Conservation (phyloP, 2,329 filamentous ascomycete genomes). For the Pyrenochaeta sp. region DNA sequence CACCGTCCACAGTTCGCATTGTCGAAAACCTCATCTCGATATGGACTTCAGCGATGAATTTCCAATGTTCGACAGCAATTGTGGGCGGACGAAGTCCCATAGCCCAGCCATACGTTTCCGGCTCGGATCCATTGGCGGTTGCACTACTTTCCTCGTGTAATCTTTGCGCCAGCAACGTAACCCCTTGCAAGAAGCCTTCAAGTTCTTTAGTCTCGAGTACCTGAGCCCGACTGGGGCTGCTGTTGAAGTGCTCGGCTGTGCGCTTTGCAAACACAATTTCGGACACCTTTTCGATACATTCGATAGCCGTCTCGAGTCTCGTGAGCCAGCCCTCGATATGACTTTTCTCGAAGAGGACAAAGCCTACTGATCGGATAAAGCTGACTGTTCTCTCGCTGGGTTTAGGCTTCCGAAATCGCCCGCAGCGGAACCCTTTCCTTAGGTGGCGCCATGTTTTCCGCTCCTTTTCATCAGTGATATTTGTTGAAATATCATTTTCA, state of each 20-base stretch:
- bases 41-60: neutral
- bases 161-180: neutral
- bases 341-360: neutral
- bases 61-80: neutral
- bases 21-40: neutral
- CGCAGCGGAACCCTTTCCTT: neutral
- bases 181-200: neutral
- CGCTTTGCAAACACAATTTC: neutral
- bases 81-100: neutral
- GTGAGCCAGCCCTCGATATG: neutral
- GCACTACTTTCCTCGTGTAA: neutral
- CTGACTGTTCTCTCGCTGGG: neutral
- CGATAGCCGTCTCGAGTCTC: neutral
- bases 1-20: neutral
- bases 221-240: neutral
- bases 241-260: neutral
- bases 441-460: neutral
- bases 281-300: neutral
- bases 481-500: neutral
- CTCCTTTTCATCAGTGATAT: neutral
- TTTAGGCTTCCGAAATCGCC: neutral
- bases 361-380: neutral
- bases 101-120: neutral
- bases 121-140: neutral
- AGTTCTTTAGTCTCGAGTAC: neutral